phyloP scores from a whole-genome alignment of 2,329 filamentous ascomycete species.

The Penicillium paneum region DNA sequence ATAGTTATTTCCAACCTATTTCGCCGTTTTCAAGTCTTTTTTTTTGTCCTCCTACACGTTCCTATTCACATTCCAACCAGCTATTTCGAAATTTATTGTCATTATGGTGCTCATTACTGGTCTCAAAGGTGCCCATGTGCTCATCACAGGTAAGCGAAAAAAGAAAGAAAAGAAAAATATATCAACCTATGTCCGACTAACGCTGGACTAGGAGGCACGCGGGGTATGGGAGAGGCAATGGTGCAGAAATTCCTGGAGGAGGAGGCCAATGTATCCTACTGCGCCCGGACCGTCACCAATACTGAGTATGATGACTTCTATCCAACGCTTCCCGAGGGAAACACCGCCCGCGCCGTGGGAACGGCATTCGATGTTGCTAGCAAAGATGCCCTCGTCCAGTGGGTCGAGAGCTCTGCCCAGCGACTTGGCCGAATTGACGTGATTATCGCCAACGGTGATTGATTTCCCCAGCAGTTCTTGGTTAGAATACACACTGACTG shows the following conservation, averaged over 20 bases:
- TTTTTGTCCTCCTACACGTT: not conserved
- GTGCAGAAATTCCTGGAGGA: not conserved
- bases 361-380: not conserved
- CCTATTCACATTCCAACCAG: not conserved
- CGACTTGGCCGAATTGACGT: not conserved
- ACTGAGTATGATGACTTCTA: not conserved
- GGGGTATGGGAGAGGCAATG: not conserved
- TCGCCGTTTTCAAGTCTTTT: not conserved
- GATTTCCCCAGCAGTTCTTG: not conserved
- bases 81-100: not conserved
- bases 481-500: not conserved
- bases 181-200: not conserved
- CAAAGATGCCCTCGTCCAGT: not conserved
- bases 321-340: not conserved
- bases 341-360: not conserved
- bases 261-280: not conserved
- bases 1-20: not conserved
- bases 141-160: not conserved
- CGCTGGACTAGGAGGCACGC: not conserved
- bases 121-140: not conserved
- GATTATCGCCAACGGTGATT: not conserved
- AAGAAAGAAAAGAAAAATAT: not conserved
- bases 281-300: not conserved
- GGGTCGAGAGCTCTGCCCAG: not conserved
- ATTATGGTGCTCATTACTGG: not conserved